phyloP scores from a whole-genome alignment of 73 alveolate genomes.

The Paraurostyla sp. region DNA sequence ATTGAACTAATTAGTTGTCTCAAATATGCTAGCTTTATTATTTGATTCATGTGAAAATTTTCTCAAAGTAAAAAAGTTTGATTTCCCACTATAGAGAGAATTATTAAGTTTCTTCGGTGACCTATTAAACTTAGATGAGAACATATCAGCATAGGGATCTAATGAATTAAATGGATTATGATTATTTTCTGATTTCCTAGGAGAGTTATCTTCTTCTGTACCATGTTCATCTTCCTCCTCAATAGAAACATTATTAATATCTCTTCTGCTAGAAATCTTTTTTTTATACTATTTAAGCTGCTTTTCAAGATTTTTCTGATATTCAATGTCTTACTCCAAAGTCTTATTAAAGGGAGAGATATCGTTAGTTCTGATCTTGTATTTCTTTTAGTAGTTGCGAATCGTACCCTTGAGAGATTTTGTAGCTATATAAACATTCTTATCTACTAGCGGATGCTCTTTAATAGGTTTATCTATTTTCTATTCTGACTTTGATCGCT shows the following conservation, averaged over 20 bases:
- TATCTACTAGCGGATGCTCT: not conserved
- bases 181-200: not conserved
- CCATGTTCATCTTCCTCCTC: not conserved
- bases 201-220: no score
- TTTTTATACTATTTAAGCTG: not conserved
- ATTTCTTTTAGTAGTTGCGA: not conserved
- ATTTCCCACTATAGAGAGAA: not conserved
- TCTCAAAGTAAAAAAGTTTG: not conserved
- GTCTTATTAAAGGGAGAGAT: not conserved
- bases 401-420: not conserved
- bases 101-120: not conserved
- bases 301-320: not conserved
- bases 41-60: not conserved
- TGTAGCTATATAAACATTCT: not conserved
- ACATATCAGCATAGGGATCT: constrained; percentile 10
- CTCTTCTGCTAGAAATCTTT: not conserved
- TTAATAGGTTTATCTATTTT: not conserved
- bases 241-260: no score
- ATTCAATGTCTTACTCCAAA: not conserved
- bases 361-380: not conserved
- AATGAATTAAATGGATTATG: not conserved
- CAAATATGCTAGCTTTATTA: not conserved
- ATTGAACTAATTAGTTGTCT: not conserved
- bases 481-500: not conserved
- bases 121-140: not conserved